Percentiles rank a stretch among this genome's conserved stretches.
Conservation (phyloP, 805 yeast species). For the Candida montana region DNA sequence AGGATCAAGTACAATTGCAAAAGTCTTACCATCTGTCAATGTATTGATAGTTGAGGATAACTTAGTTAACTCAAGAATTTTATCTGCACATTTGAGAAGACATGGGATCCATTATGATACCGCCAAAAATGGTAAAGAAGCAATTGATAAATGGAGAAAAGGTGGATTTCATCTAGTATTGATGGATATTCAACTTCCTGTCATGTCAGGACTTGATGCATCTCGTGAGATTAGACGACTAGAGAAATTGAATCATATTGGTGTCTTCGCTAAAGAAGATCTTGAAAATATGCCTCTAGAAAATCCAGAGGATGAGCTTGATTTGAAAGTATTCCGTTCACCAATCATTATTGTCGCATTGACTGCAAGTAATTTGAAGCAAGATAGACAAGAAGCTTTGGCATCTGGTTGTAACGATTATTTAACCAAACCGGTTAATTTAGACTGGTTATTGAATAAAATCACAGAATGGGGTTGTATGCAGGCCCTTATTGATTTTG, state of each 20-base stretch:
- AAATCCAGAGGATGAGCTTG: constrained; percentile 48
- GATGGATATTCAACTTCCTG: constrained; percentile 97
- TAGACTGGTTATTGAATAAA: constrained; percentile 90
- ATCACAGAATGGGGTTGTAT: constrained; percentile 98
- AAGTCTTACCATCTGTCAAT: constrained; percentile 81
- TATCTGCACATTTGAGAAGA: constrained; percentile 81
- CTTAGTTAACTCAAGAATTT: constrained; percentile 85
- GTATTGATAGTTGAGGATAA: constrained; percentile 96
- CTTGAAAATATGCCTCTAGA: constrained; percentile 20
- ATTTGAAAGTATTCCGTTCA: constrained; percentile 62
- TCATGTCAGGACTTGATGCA: constrained; percentile 92
- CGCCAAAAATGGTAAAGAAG: constrained; percentile 93
- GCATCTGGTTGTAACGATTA: constrained; percentile 98
- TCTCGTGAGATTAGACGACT: constrained; percentile 84
- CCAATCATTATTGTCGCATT: constrained; percentile 98
- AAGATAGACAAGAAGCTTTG: constrained; percentile 84
- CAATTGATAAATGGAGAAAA: constrained; percentile 86
- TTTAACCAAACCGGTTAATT: constrained; percentile 90
- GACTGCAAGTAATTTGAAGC: constrained; percentile 84
- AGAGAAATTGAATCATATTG: constrained; percentile 77
- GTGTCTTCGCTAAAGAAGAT: constrained; percentile 32
- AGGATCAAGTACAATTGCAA: constrained; percentile 33
- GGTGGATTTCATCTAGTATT: constrained; percentile 94
- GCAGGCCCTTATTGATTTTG: constrained; percentile 95
- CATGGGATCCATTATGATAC: constrained; percentile 79